Base-by-base conservation (phyloP, 306 rosid species). In the Inga leiocalycina region DNA sequence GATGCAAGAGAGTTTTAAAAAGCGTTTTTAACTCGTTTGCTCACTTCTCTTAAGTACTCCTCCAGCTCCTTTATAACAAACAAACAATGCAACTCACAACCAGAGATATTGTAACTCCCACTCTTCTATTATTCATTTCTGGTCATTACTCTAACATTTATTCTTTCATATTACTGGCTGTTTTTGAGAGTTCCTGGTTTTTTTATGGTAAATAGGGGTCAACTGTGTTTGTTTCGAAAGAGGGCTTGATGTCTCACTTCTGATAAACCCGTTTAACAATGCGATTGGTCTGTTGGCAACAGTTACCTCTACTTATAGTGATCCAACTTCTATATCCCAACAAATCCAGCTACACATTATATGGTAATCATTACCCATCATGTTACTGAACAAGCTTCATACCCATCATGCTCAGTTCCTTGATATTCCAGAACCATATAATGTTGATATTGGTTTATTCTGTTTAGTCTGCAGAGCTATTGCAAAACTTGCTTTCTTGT, bases 231-330 rank as follows among this genome's bases (percentile, higher is more conserved):
- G 30, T 79, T 73, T 62, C n/a, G 57, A 70, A 68, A 73, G 52
- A 12, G 35, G 44, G 74, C 56, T 68, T 80, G 59, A 24, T 77
- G 61, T 59, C 56, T 59, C 4, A 11, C 62, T 75, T 72, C 71
- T 49, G 13, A 12, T 64, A 66, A 69, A 32, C 17, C 44, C 59
- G 3, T 75, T 81, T 81, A 81, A 91, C 90, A 85, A 92, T 92
- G 97, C 85, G 80, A 82, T 80, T 89, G 89, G 76, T 85, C 77
- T 84, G 85, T 87, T 80, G 91, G 89, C 83, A 85, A 69, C 85
- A 85, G 83, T 79, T 91, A 76, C 87, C 85, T 22, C 80, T 91
- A 69, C 82, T 92, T 66, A 74, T 92, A 48, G 74, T 92, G 79
- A 84, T 89, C 72, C 97, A 88, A 48, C 80, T 90, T 74, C 69